Evolutionary conservation across 805 yeast genomes (phyloP), one percentile per base, ranked within the genome.

Genomic region (Blastobotrys robertii): DNA sequence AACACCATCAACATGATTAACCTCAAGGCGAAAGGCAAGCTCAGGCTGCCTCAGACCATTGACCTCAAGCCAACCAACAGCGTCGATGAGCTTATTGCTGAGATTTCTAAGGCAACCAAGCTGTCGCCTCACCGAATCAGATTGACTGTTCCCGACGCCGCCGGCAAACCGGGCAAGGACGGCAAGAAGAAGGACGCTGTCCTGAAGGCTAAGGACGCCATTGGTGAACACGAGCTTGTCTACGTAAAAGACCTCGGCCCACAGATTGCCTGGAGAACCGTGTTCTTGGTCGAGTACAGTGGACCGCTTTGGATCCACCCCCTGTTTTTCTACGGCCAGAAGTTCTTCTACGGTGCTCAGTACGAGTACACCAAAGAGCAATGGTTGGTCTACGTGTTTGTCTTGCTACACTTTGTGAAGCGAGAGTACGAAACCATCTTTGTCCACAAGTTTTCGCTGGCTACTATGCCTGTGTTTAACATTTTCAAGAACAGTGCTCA

Each of bases 401-500:
- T 81, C 6, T 49, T 83, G 54, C 64, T 80, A 46, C 98, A 92
- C 65, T 92, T 83, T 57, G 46, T 77, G 50, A 92, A 92, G 67
- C 78, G 98, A 60, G 97, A 87, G 62, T 72, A 73, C 50, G 98
- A 92, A 65, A 86, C 96, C 7, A 50, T 82, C 16, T 79, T 77
- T 57, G 79, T 92, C 41, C 98, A 92, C 65, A 71, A 74, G 48
- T 92, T 92, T 59, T 84, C 96, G 15, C 69, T 78, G 45, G 79
- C 85, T 19, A 92, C 98, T 10, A 92, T 92, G 98, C 98, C 98
- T 3, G 55, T 83, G 35, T 74, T 77, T 60, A 84, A 86, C 63
- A 65, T 92, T 46, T 84, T 90, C 72, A 86, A 88, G 66, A 92
- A 92, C 67, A 80, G 87, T 33, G 69, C 74, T 51, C 97, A 92